A percentile compares a stretch with the other conserved stretches of the same genome.
Conservation (phyloP, 2,329 filamentous ascomycete genomes). For the Monascus ruber region DNA sequence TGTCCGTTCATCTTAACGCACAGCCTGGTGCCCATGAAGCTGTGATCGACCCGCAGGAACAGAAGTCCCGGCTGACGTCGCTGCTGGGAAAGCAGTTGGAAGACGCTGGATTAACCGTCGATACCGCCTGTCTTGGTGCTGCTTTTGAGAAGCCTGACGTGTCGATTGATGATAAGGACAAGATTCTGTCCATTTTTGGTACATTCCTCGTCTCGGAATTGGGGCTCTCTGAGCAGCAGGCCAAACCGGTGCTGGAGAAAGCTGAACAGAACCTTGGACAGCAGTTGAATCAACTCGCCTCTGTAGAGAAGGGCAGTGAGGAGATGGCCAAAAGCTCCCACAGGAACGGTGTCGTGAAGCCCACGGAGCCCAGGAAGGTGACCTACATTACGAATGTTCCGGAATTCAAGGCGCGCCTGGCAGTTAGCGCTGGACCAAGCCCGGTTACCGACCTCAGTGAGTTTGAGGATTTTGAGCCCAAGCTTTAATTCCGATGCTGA, state of each 20-base stretch:
- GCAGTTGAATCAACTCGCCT: slow-evolving; percentile 33
- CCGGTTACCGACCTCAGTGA: slow-evolving; percentile 66
- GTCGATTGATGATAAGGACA: slow-evolving; percentile 34
- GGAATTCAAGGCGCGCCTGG: slow-evolving; percentile 65
- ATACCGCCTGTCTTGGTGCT: slow-evolving; percentile 30
- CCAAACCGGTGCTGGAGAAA: slow-evolving; percentile 38
- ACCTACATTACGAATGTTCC: slow-evolving; percentile 65
- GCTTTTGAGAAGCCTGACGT: slow-evolving; percentile 37
- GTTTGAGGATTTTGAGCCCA: slow-evolving; percentile 76
- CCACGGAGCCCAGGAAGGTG: slow-evolving; percentile 24
- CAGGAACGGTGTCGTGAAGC: slow-evolving; percentile 13
- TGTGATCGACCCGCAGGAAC: slow-evolving; percentile 25
- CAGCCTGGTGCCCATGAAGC: slow-evolving; percentile 44
- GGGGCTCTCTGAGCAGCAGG: slow-evolving; percentile 40
- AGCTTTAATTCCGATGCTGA: slow-evolving; percentile 46
- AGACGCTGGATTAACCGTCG: slow-evolving; percentile 35
- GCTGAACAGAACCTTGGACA: slow-evolving; percentile 37
- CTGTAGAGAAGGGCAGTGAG: slow-evolving; percentile 26
- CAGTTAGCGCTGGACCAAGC: slow-evolving; percentile 59
- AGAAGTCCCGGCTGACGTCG: slow-evolving; percentile 33
- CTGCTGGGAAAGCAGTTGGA: slow-evolving; percentile 37
- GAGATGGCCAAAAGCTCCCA: slow-evolving; percentile 16
- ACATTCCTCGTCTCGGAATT: slow-evolving; percentile 40
- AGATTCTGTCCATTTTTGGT: slow-evolving; percentile 41
- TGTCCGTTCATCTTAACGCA: slow-evolving; percentile 72